Evolutionary conservation across 306 rosid species (phyloP), one percentile per base, ranked within the genome.

Genomic region (Malus asiatica): DNA sequence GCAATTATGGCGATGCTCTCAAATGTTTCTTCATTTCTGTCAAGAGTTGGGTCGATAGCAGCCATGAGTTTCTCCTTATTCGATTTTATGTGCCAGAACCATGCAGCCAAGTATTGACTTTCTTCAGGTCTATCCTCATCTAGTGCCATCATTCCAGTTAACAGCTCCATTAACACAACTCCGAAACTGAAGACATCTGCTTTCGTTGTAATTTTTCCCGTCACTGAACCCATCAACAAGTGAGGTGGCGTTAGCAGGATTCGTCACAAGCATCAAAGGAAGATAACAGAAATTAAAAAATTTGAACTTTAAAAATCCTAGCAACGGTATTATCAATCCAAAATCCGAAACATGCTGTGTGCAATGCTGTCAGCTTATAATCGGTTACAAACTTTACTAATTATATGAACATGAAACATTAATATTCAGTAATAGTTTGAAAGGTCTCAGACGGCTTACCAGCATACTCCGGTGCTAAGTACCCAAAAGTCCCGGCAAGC

Each of bases 401-500:
- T 57, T 4, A 57, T 25, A 29, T 29, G 30, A 11, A 35, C 14
- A 45, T 45, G 59, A 14, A 71, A 71, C 8, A 11, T 48, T 1
- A 51, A 51, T 15, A 42, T 27, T 18, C 10, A 0, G 27, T 29
- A n/a, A 20, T 62, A 70, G 33, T n/a, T 29, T 55, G 16, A 63
- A 76, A 48, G 14, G n/a, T 15, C 67, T 58, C 46, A 29, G 33
- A 66, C 74, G 25, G 68, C 60, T 84, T 68, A 96, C 99, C 99
- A 66, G 99, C 99, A 86, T 96, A 96, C 86, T 96, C 99, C 59
- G 99, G 99, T 15, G 99, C 99, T 65, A 96, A 80, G 84, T 96
- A 96, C 77, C 99, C 99, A 73, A 96, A 96, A 78, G 99, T 96
- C 61, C 99, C 99, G 25, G 98, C 99, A 78, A 96, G 99, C 77